Conservation (phyloP, 2,329 filamentous ascomycete species). For the Alternaria ventricosa region DNA sequence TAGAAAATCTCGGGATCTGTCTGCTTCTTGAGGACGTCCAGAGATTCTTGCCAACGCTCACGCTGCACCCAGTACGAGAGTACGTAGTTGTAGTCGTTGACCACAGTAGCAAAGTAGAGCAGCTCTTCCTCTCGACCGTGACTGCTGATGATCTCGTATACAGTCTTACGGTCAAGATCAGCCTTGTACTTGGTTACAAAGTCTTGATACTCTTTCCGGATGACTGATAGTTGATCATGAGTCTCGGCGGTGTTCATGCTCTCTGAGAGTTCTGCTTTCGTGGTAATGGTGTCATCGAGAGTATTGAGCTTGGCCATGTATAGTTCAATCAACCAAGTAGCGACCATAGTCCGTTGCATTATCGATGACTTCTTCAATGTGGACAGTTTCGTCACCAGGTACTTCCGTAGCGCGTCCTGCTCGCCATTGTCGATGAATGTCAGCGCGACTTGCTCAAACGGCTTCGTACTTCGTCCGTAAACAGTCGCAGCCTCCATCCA, state of each 20-base stretch:
- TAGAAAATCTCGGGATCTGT: conserved; percentile 94
- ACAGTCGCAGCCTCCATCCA: conserved; percentile 86
- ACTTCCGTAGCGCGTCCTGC: conserved; percentile 88
- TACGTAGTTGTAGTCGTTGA: conserved; percentile 94
- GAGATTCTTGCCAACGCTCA: conserved; percentile 86
- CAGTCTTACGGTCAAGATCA: conserved; percentile 88
- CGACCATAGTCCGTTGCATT: conserved; percentile 96
- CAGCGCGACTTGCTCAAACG: conserved; percentile 94
- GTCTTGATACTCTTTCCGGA: conserved; percentile 82
- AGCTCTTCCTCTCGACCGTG: conserved; percentile 94
- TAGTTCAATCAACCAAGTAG: conserved; percentile 92
- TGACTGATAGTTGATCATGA: conserved; percentile 71
- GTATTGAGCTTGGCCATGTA: conserved; percentile 98
- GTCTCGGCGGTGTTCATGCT: conserved; percentile 73
- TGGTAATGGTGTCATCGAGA: conserved; percentile 91
- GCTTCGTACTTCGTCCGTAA: conserved; percentile 94
- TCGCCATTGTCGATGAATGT: conserved; percentile 89
- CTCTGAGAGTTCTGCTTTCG: conserved; percentile 80
- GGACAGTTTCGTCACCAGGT: conserved; percentile 82
- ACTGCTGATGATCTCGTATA: conserved; percentile 94
- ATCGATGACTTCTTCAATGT: conserved; percentile 80
- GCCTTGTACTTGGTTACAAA: conserved; percentile 85
- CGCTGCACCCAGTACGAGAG: conserved; percentile 96
- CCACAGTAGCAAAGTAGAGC: conserved; percentile 84
- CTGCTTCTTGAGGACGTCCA: conserved; percentile 90